phyloP scores from a whole-genome alignment of 2,329 filamentous ascomycete genomes.

The Diaporthe amygdali region DNA sequence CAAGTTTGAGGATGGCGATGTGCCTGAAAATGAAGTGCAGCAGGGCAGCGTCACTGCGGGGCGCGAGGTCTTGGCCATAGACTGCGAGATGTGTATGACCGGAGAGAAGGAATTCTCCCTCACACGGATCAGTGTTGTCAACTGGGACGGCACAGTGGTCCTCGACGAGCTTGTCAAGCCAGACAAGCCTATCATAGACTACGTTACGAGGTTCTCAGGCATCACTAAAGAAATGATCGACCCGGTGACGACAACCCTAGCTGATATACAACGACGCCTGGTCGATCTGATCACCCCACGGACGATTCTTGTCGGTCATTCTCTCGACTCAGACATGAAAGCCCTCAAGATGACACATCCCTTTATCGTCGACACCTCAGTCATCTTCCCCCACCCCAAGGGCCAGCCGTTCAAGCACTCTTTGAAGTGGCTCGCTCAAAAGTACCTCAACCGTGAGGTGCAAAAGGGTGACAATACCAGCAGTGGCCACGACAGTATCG shows the following conservation, averaged over 20 bases:
- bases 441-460: constrained; percentile 85
- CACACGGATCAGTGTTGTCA: constrained; percentile 84
- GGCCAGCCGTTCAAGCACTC: constrained; percentile 90
- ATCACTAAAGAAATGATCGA: constrained; percentile 88
- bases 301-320: constrained; percentile 80
- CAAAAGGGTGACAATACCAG: constrained; percentile 74
- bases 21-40: constrained; percentile 74
- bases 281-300: constrained; percentile 73
- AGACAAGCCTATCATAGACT: constrained; percentile 84
- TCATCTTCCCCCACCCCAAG: constrained; percentile 88
- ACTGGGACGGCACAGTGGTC: constrained; percentile 83
- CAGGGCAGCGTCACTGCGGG: constrained; percentile 84
- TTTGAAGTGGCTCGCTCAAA: constrained; percentile 86
- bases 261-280: constrained; percentile 81
- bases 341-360: constrained; percentile 88
- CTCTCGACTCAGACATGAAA: constrained; percentile 81
- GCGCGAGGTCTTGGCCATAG: constrained; percentile 78
- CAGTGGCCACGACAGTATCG: constrained; percentile 85
- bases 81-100: constrained; percentile 98
- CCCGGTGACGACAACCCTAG: constrained; percentile 80
- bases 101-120: constrained; percentile 80
- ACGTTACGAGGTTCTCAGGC: constrained; percentile 89
- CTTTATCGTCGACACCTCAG: constrained; percentile 89
- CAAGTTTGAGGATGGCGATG: constrained; percentile 67
- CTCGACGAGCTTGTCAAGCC: constrained; percentile 95